Percentiles rank a stretch among this genome's conserved stretches.
Conservation (phyloP, 345 rosid genomes). For the Lumnitzera racemosa region DNA sequence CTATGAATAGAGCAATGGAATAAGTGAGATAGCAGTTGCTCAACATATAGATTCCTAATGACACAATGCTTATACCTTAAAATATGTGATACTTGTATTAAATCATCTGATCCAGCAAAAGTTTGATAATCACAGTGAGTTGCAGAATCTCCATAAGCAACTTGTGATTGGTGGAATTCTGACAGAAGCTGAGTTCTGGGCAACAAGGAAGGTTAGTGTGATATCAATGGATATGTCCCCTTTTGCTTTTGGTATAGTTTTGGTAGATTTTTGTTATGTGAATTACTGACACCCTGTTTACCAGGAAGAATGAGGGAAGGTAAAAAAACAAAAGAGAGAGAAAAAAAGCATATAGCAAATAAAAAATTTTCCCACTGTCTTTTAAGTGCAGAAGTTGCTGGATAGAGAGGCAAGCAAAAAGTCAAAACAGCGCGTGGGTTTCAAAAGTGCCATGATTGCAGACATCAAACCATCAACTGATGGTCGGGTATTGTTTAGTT, state of each 20-base stretch:
- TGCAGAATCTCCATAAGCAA: conserved; percentile 72
- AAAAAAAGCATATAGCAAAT: neutral
- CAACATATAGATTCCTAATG: neutral
- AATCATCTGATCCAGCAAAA: conserved; percentile 9
- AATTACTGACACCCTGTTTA: neutral
- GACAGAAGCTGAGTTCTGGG: conserved; percentile 93
- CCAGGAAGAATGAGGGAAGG: neutral
- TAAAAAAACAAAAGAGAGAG: no score
- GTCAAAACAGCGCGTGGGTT: conserved; percentile 71
- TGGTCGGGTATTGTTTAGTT: conserved; percentile 60
- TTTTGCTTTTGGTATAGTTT: neutral
- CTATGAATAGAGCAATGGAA: no score
- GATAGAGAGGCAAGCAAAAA: conserved; percentile 52
- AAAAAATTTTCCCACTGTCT: conserved; percentile 8
- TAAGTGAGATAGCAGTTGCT: no score
- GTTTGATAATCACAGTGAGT: conserved; percentile 38
- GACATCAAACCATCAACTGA: conserved; percentile 73
- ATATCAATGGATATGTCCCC: neutral
- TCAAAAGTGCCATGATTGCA: conserved; percentile 81
- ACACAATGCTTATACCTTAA: conserved; percentile 1
- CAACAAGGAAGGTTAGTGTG: conserved; percentile 71
- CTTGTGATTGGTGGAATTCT: conserved; percentile 53
- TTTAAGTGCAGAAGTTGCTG: conserved; percentile 59
- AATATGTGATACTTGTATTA: conserved; percentile 1
- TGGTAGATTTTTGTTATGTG: neutral